phyloP scores from a whole-genome alignment of 2,329 filamentous ascomycete species.

The Alternaria metachromatica region DNA sequence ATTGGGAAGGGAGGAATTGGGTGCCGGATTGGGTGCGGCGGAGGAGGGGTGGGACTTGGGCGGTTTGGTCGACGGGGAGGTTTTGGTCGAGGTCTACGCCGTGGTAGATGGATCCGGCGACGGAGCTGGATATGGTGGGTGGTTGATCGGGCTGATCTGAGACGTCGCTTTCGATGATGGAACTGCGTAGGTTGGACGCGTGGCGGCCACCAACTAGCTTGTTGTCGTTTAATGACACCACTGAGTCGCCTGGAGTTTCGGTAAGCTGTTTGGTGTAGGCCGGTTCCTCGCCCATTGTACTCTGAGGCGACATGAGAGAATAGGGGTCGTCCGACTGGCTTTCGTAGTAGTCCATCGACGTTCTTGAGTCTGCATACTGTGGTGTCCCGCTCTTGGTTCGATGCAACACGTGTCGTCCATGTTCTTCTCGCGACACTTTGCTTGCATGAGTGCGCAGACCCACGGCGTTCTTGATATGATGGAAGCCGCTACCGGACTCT shows the following conservation, averaged over 20 bases:
- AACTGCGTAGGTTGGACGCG: conserved; percentile 18
- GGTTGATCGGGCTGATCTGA: conserved; percentile 40
- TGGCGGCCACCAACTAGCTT: conserved; percentile 27
- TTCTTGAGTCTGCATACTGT: conserved; percentile 15
- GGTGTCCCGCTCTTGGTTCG: conserved; percentile 27
- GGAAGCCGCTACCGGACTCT: conserved; percentile 82
- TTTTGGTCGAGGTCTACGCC: conserved; percentile 61
- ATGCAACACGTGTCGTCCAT: conserved; percentile 30
- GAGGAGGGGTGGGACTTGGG: conserved; percentile 59
- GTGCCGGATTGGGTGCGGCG: conserved; percentile 68
- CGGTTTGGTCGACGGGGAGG: conserved; percentile 54
- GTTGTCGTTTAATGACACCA: conserved; percentile 26
- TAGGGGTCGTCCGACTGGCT: conserved; percentile 15
- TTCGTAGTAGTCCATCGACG: conserved; percentile 15
- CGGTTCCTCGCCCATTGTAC: conserved; percentile 29
- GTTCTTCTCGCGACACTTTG: conserved; percentile 48
- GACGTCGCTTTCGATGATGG: conserved; percentile 27
- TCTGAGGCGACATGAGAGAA: conserved; percentile 21
- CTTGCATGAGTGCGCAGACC: conserved; percentile 59
- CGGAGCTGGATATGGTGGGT: conserved; percentile 59
- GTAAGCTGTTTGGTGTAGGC: conserved; percentile 43
- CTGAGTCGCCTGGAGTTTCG: conserved; percentile 43
- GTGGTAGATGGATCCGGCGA: conserved; percentile 65
- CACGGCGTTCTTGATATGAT: conserved; percentile 85
- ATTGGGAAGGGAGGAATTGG: conserved; percentile 35